Conservation (phyloP, 2,329 filamentous ascomycete species). For the Trichoderma arundinaceum region DNA sequence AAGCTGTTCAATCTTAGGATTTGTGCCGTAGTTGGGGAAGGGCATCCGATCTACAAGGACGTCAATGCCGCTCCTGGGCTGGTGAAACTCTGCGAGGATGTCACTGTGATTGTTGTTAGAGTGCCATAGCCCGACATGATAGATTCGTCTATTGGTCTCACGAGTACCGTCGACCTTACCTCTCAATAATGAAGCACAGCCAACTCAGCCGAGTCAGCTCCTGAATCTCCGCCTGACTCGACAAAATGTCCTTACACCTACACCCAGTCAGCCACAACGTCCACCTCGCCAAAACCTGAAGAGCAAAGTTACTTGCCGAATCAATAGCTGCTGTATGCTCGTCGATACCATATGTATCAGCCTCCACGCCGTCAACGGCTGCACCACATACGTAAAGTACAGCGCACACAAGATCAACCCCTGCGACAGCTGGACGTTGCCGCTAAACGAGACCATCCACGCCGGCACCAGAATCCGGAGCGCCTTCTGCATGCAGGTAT, state of each 20-base stretch:
- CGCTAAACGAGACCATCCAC: conserved; percentile 33
- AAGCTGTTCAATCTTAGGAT: conserved; percentile 32
- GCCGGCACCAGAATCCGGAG: conserved; percentile 32
- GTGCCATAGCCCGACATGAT: not conserved
- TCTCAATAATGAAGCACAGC: conserved; percentile 39
- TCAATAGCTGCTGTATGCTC: conserved; percentile 35
- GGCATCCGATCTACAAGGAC: conserved; percentile 38
- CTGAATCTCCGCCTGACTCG: conserved; percentile 30
- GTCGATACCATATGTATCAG: conserved; percentile 36
- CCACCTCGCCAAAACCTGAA: not conserved
- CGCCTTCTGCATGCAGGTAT: conserved; percentile 29
- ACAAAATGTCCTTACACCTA: conserved; percentile 30
- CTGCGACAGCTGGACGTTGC: conserved; percentile 29
- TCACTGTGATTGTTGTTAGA: conserved; percentile 30
- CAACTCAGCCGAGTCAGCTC: conserved; percentile 37
- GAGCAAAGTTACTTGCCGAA: conserved; percentile 22
- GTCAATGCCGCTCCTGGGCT: conserved; percentile 39
- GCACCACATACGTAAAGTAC: conserved; percentile 34
- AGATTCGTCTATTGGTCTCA: too few species aligned
- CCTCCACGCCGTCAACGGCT: conserved; percentile 36
- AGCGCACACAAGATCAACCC: conserved; percentile 33
- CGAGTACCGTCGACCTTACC: conserved; percentile 28
- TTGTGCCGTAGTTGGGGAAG: conserved; percentile 36
- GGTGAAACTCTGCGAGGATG: conserved; percentile 38
- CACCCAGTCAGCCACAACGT: not conserved